Evolutionary conservation across 306 rosid species (phyloP).

Genomic region (Trichosanthes cucumerina): DNA sequence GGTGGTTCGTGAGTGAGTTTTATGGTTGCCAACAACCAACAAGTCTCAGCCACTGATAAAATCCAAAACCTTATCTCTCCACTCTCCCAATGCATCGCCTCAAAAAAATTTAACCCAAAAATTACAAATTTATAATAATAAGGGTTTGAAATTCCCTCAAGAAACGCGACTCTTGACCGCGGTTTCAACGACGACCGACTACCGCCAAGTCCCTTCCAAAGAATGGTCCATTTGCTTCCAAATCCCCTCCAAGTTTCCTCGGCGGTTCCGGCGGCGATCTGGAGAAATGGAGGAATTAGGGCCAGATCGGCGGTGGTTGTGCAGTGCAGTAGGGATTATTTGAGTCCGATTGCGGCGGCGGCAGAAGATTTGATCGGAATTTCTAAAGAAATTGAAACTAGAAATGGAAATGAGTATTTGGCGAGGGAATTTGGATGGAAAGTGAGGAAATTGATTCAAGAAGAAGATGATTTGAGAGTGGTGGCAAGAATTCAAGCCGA

Average conservation of each 20-base stretch:
- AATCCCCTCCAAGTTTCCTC: constrained; percentile 24
- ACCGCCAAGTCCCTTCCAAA: not conserved
- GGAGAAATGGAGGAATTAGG: not conserved
- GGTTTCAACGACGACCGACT: not conserved
- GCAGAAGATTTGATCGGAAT: constrained; percentile 7
- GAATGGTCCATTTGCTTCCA: constrained; percentile 42
- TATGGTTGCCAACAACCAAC: not conserved
- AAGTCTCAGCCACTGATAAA: not conserved
- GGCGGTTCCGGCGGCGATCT: not conserved
- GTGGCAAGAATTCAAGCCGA: constrained; percentile 65
- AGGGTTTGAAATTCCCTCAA: not conserved
- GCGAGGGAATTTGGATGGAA: constrained; percentile 63
- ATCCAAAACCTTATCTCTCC: not conserved
- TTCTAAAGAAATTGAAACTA: not conserved
- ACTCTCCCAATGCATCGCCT: not conserved
- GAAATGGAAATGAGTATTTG: constrained; percentile 25
- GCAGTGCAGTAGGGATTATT: not conserved
- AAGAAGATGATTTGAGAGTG: constrained; percentile 41
- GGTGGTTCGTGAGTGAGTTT: not conserved
- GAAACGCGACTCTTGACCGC: not conserved
- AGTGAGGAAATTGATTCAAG: constrained; percentile 46
- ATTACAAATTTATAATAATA: not conserved
- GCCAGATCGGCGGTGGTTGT: not conserved
- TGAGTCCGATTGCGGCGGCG: not conserved
- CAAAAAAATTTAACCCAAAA: not conserved